Conservation (phyloP, 805 yeast species). For the Peterozyma xylosa region DNA sequence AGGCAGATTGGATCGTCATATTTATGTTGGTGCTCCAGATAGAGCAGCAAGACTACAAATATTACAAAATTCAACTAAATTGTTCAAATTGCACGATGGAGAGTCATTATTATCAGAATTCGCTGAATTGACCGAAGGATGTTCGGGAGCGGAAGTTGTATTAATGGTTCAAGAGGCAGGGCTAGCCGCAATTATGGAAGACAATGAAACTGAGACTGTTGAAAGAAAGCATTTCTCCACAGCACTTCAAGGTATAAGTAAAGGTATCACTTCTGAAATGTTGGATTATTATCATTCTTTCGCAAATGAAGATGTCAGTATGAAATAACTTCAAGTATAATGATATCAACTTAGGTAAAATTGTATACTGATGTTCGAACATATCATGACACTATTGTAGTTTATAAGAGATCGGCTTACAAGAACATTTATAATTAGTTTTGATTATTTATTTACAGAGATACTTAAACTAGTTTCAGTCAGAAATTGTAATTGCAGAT, state of each 20-base stretch:
- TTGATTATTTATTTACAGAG: too few relatives aligned
- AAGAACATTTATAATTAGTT: too few relatives aligned
- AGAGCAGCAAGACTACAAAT: conserved; percentile 72
- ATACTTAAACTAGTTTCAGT: too few relatives aligned
- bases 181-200: conserved; percentile 83
- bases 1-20: conserved; percentile 89
- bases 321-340: too few relatives aligned
- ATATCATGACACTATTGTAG: too few relatives aligned
- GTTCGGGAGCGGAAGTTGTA: conserved; percentile 96
- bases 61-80: conserved; percentile 55
- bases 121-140: conserved; percentile 72
- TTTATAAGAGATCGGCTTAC: too few relatives aligned
- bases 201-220: conserved; percentile 46
- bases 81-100: conserved; percentile 48
- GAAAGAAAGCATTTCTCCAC: conserved; percentile 59
- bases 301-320: conserved; percentile 18
- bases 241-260: conserved; percentile 62
- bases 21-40: conserved; percentile 92
- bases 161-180: conserved; percentile 94
- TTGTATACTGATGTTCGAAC: too few relatives aligned
- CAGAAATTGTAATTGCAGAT: too few relatives aligned
- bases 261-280: conserved; percentile 85
- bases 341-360: too few relatives aligned
- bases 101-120: conserved; percentile 35
- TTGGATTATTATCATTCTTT: conserved; percentile 61